Conservation (phyloP, 352 stramenopile species). For the Globisporangium echinulatum region DNA sequence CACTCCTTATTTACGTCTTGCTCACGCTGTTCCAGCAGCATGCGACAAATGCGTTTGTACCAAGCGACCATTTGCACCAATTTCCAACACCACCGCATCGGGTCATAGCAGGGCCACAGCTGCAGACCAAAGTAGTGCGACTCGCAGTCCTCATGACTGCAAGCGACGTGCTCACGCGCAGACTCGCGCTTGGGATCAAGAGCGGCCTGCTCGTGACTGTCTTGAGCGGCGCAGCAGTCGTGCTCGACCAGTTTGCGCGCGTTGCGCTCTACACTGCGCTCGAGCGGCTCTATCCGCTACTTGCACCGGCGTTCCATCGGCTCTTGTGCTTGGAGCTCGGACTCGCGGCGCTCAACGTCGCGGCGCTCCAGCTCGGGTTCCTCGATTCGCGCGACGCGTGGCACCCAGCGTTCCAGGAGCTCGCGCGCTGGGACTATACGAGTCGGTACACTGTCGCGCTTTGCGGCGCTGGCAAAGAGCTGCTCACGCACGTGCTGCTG, state of each 20-base stretch:
- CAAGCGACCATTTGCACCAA: too few species aligned
- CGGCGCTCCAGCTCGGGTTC: constrained; percentile 46
- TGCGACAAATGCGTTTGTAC: background rate
- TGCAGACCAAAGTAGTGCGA: constrained; percentile 35
- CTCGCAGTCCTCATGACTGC: constrained; percentile 47
- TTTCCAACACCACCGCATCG: too few species aligned
- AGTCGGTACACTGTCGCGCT: constrained; percentile 31
- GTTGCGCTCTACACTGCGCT: constrained; percentile 57
- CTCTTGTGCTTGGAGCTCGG: constrained; percentile 54
- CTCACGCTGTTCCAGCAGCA: constrained; percentile 42
- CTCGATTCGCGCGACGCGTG: constrained; percentile 51
- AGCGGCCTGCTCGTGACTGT: constrained; percentile 67
- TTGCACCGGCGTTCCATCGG: constrained; percentile 28
- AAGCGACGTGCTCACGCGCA: constrained; percentile 51
- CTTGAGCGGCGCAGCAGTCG: constrained; percentile 57
- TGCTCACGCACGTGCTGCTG: constrained; percentile 56
- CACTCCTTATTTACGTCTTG: constrained; percentile 60
- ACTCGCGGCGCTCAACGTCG: constrained; percentile 44
- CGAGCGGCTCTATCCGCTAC: constrained; percentile 39
- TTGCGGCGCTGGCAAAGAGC: constrained; percentile 51
- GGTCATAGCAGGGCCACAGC: background rate
- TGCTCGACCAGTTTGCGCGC: constrained; percentile 60
- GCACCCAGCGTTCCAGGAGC: constrained; percentile 57
- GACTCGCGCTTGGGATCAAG: constrained; percentile 63
- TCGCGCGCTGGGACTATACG: constrained; percentile 48